These are phyloP conservation scores for Pseudogymnoascus sp. DNA, from an alignment of 2,329 filamentous ascomycete genomes.

Conservation along the genomic window DNA sequence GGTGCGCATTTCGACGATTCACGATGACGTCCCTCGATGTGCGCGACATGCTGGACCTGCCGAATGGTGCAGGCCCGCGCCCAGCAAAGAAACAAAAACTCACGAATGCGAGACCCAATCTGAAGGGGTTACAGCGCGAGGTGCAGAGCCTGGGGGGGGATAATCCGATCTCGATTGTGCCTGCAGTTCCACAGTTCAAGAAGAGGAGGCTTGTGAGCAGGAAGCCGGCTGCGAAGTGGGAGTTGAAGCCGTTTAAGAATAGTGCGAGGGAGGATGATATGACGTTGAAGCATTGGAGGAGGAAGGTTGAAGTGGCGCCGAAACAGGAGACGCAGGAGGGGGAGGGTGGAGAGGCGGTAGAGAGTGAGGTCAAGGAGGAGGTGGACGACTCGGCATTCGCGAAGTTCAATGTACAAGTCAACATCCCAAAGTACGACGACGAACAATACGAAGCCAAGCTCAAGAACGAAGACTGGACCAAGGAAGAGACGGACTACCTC, in stretches of 20 bases:
- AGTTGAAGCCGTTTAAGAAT: constrained; percentile 66
- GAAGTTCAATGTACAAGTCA: constrained; percentile 79
- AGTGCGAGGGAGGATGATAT: constrained; percentile 67
- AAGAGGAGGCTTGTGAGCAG: constrained; percentile 48
- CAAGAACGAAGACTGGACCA: constrained; percentile 72
- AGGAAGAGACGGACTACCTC: constrained; percentile 89
- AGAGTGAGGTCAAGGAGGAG: constrained; percentile 31
- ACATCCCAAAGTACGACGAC: constrained; percentile 74
- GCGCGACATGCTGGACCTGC: constrained; percentile 80
- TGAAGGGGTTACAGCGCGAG: constrained; percentile 59
- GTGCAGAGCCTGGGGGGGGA: constrained; percentile 60
- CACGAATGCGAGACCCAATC: constrained; percentile 49
- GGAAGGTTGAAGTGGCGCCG: constrained; percentile 44
- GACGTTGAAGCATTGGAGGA: constrained; percentile 72
- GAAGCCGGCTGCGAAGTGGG: constrained; percentile 57
- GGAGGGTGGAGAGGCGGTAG: constrained; percentile 32
- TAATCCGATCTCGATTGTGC: constrained; percentile 60
- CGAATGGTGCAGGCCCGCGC: constrained; percentile 50
- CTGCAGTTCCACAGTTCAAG: constrained; percentile 52
- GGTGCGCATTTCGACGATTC: constrained; percentile 10
- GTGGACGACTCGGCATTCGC: constrained; percentile 62
- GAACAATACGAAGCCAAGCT: constrained; percentile 77
- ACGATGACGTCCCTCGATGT: constrained; percentile 71
- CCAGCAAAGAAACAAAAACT: constrained; percentile 71
- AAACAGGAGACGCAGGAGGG: constrained; percentile 32